phyloP scores from a whole-genome alignment of 2,329 filamentous ascomycete species.

The Scedosporium aurantiacum region DNA sequence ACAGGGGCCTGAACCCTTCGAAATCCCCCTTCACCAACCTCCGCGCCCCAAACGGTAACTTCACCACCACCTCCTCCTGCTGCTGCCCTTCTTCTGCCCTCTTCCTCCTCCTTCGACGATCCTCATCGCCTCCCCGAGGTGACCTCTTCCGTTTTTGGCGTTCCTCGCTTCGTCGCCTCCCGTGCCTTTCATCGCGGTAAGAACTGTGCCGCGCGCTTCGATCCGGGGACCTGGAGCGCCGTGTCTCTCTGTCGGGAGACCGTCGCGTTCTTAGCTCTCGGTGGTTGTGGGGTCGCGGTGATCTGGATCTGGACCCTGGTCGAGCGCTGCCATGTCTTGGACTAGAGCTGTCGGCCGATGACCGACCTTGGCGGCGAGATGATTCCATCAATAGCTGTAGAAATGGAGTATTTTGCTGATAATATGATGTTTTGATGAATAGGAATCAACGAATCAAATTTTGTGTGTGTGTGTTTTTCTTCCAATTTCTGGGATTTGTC shows the following conservation, averaged over 20 bases:
- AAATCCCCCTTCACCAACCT: slow-evolving; percentile 59
- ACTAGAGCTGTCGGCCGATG: not conserved
- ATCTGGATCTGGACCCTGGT: not conserved
- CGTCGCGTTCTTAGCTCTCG: not conserved
- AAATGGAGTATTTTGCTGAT: too few relatives aligned
- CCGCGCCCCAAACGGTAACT: slow-evolving; percentile 55
- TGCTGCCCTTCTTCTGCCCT: not conserved
- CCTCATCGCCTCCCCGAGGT: not conserved
- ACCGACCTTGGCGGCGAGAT: not conserved
- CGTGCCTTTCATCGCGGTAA: not conserved
- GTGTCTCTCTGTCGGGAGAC: not conserved
- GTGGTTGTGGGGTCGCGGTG: not conserved
- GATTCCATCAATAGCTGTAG: not conserved
- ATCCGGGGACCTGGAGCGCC: not conserved
- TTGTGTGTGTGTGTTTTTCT: too few relatives aligned
- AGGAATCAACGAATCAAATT: too few relatives aligned
- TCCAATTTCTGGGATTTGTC: too few relatives aligned
- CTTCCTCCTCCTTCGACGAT: not conserved
- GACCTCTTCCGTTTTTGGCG: not conserved
- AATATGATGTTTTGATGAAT: too few relatives aligned
- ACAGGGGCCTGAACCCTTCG: slow-evolving; percentile 55
- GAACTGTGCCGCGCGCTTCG: not conserved
- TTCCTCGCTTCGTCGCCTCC: not conserved
- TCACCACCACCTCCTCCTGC: not conserved
- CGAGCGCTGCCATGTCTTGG: not conserved